Conservation (phyloP, 1,284 basidiomycete species). For the Austropuccinia psidii region DNA sequence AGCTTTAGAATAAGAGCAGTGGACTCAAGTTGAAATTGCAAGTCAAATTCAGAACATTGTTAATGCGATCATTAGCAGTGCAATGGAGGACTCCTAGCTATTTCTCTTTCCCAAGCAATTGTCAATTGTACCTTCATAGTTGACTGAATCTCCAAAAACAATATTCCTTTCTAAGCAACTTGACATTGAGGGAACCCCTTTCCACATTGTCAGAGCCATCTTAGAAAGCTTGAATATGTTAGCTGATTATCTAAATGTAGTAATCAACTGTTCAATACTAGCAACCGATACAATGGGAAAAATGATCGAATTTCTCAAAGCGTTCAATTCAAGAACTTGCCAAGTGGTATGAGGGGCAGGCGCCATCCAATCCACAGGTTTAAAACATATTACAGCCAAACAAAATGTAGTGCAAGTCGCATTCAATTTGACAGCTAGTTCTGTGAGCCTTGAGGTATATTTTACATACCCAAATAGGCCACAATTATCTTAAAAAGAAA, state of each 20-base stretch:
- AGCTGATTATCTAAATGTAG: conserved; percentile 75
- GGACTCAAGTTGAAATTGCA: conserved; percentile 71
- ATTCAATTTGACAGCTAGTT: too few species aligned
- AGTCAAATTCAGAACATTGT: conserved; percentile 61
- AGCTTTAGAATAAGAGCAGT: conserved; percentile 82
- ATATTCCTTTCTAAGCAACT: conserved; percentile 60
- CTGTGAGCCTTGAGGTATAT: too few species aligned
- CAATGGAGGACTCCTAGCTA: conserved; percentile 69
- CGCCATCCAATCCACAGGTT: conserved; percentile 91
- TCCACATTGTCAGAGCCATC: conserved; percentile 79
- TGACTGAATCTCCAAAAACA: conserved; percentile 17
- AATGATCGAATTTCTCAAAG: conserved; percentile 87
- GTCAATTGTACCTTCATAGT: conserved; percentile 37
- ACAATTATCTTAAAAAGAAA: too few species aligned
- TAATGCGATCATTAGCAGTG: conserved; percentile 67
- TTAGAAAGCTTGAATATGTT: conserved; percentile 67
- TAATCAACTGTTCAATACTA: conserved; percentile 77
- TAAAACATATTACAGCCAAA: conserved; percentile 98
- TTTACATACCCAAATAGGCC: too few species aligned
- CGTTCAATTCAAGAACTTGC: conserved; percentile 96
- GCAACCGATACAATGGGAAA: conserved; percentile 90
- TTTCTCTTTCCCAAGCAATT: conserved; percentile 51
- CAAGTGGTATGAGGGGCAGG: conserved; percentile 96
- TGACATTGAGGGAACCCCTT: conserved; percentile 71
- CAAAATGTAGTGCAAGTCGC: too few species aligned